Evolutionary conservation across 2,329 filamentous ascomycete genomes (phyloP).

Genomic region (Mycogone perniciosa): DNA sequence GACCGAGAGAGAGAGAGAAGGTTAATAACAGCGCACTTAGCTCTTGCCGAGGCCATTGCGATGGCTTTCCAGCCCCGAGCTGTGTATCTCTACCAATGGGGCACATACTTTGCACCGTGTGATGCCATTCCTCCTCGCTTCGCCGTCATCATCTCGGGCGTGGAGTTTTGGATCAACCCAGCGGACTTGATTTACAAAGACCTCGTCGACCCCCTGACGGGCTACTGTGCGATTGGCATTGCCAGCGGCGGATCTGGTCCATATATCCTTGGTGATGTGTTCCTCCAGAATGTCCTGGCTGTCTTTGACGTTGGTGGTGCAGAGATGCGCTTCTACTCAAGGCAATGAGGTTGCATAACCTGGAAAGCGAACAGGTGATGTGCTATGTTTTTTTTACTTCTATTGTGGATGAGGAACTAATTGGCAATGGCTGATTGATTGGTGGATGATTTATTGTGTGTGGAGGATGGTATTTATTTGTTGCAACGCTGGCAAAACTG

Average conservation of each 20-base stretch:
- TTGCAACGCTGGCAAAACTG: background rate
- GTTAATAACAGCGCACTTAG: conserved; percentile 20
- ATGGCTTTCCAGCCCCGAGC: conserved; percentile 40
- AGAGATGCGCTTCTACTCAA: conserved; percentile 40
- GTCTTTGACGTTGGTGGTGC: conserved; percentile 42
- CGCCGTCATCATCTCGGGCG: conserved; percentile 38
- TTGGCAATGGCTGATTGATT: background rate
- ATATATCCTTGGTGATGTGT: conserved; percentile 44
- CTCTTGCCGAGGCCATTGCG: conserved; percentile 43
- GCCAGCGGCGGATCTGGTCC: conserved; percentile 39
- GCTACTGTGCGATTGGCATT: conserved; percentile 43
- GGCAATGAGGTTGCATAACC: conserved; percentile 5
- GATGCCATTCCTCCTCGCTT: conserved; percentile 40
- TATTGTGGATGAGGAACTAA: background rate
- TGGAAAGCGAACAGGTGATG: too few relatives aligned
- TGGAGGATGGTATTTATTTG: background rate
- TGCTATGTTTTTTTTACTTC: background rate
- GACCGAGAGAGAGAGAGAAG: too few relatives aligned
- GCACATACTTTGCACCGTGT: conserved; percentile 43
- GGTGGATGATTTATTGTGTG: background rate
- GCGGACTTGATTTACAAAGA: conserved; percentile 41
- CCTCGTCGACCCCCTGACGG: conserved; percentile 37
- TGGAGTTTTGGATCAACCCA: conserved; percentile 42
- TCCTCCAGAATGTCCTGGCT: conserved; percentile 44
- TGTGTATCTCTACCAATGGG: conserved; percentile 41